These are phyloP conservation scores for Tetrapisispora iriomotensis DNA, from an alignment of 805 yeast genomes.

Conservation along the genomic window DNA sequence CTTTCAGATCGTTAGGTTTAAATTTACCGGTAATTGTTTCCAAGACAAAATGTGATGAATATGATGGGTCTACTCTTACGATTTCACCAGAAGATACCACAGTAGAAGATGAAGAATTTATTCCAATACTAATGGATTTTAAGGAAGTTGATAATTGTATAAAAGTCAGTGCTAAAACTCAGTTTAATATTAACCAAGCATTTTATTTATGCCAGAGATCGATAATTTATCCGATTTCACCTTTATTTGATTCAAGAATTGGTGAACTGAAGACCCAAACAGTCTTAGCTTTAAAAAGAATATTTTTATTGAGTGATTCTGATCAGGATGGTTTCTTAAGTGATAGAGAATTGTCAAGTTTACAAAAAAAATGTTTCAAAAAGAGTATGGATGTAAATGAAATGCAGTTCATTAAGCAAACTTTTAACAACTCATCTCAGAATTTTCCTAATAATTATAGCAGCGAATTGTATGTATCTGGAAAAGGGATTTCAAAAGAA, in stretches of 20 bases:
- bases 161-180: conserved; percentile 76
- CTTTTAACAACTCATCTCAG: conserved; percentile 17
- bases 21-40: conserved; percentile 88
- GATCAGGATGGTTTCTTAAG: conserved; percentile 83
- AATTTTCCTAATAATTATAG: conserved; percentile 27
- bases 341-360: conserved; percentile 54
- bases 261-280: conserved; percentile 74
- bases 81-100: conserved; percentile 33
- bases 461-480: conserved; percentile 31
- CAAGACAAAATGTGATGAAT: conserved; percentile 64
- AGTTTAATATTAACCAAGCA: conserved; percentile 70
- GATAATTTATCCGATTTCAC: conserved; percentile 85
- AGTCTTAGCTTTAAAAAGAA: conserved; percentile 61
- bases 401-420: conserved; percentile 34
- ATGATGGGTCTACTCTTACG: conserved; percentile 6
- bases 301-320: conserved; percentile 75
- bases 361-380: conserved; percentile 71
- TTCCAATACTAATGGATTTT: conserved; percentile 78
- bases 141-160: conserved; percentile 92
- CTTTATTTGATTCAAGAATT: conserved; percentile 85
- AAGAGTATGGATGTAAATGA: conserved; percentile 45
- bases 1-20: conserved; percentile 85
- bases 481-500: conserved; percentile 52
- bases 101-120: conserved; percentile 63
- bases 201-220: conserved; percentile 91